Base-by-base conservation (phyloP, 2,329 filamentous ascomycete genomes). In the Albifimbria verrucaria region DNA sequence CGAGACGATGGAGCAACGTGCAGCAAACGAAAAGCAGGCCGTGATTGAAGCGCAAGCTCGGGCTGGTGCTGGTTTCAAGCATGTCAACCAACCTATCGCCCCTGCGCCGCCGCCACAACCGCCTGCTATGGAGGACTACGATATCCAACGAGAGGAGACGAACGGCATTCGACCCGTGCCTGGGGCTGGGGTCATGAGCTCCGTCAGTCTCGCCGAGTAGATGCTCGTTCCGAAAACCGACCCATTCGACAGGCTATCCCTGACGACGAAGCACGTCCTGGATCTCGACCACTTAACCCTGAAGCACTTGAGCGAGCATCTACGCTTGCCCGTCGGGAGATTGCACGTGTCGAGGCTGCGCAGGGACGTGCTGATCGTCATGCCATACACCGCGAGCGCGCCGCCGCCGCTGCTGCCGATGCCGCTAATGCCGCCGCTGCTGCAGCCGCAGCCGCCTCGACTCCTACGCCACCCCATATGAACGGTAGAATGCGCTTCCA, bases 311-410 rank as follows among this genome's bases (percentile, higher is more conserved):
- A 81, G 55, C 73, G 79, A 42, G 76, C 80, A 17, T 76, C 76
- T 55, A 67, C 65, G 22, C 68, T 81, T 9, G 80, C 80, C 9
- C 72, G 73, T 10, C 76, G 78, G 22, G 80, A 82, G 58, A 75
- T 83, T 39, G 72, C 74, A 1, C 75, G 79, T 2, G 75, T 76
- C 48, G 80, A 83, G 58, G 75, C 75, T 10, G 72, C 73, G 0
- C 79, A 82, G 60, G 68, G 71, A 56, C 78, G 80, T 18, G 74
- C 75, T n/a, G 77, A 81, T 52, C 70, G 75, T 39, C 75, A 78
- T 36, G 74, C 75, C 2, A 67, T 71, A 17, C 71, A 68, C 51
- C 70, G 77, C 24, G 74, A 75, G 49, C 67, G 72, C 7, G 69
- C 66, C 20, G 65, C 63, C 2, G 62, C 59, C 0, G 70, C 67